Evolutionary conservation across 2,329 filamentous ascomycete species (phyloP), one percentile per base, ranked within the genome.

Genomic region (Coniochaeta pulveracea): DNA sequence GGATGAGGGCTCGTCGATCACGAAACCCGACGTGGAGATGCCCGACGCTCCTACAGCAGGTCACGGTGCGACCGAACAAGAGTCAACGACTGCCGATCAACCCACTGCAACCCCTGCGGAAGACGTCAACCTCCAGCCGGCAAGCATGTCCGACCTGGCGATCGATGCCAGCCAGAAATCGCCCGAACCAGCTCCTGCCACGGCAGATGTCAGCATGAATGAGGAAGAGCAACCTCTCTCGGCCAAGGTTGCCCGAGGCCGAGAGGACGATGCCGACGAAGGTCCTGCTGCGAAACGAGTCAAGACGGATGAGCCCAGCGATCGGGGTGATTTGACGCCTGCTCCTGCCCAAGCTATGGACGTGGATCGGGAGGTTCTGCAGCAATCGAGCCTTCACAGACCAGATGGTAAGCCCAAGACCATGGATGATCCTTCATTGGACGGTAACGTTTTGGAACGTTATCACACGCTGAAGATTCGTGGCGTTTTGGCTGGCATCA

Each of bases 201-300:
- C 50, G 3, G 51, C 47, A n/a, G 55, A 64, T 36, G 55, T 54
- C 1, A 59, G 51, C 44, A 63, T 66, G 57, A 52, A 50, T 4
- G n/a, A n/a, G n/a, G 61, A 63, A 19, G 49, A 48, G 2, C 61
- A 68, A 0, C 48, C 56, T 18, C 34, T 45, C 4, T 60, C 61
- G 2, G 57, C 60, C 22, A 89, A 88, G 57, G 50, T 80, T 10
- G 67, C 84, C 2, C 76, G 85, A 9, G 80, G 79, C 43, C 78
- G 88, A 10, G 85, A 93, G 37, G 78, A 85, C 4, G 85, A 93
- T 42, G 62, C 63, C 1, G 60, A 60, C 10, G 62, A 64, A 9
- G 72, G 85, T 42, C 85, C 80, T 34, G 72, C 73, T 11, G 72
- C 85, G 1, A 95, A 95, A 63, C 78, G 88, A 17, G 75, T 83